Evolutionary conservation across 176 grass and related monocot species (phyloP).

Genomic region (Cenchrus purpureus): DNA sequence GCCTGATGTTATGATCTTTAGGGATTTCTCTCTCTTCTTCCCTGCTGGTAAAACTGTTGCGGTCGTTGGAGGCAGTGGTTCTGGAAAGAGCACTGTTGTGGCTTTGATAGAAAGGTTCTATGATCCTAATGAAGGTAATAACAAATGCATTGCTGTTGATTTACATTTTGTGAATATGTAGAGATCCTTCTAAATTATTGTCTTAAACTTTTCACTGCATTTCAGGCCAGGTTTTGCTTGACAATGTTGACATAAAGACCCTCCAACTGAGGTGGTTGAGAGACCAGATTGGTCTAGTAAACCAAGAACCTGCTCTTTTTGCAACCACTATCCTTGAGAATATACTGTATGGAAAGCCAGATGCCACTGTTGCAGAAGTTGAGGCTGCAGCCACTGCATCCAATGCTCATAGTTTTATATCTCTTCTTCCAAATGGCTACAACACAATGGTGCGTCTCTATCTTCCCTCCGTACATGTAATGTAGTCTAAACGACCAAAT

Average conservation of each 20-base stretch:
- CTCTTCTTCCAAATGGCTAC: slow-evolving; percentile 89
- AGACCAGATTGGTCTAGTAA: slow-evolving; percentile 97
- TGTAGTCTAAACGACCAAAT: not conserved
- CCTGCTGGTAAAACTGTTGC: slow-evolving; percentile 92
- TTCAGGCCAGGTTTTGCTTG: slow-evolving; percentile 90
- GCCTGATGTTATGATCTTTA: slow-evolving; percentile 93
- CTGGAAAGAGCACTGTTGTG: slow-evolving; percentile 96
- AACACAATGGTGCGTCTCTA: slow-evolving; percentile 67
- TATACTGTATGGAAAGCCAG: slow-evolving; percentile 92
- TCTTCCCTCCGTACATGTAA: not conserved
- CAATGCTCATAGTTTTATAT: slow-evolving; percentile 96
- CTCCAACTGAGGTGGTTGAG: slow-evolving; percentile 87
- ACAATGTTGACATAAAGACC: slow-evolving; percentile 97
- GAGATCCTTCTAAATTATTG: not conserved
- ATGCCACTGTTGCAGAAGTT: slow-evolving; percentile 88
- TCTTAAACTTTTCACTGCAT: slow-evolving; percentile 20
- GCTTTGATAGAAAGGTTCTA: slow-evolving; percentile 99
- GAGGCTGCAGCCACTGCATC: slow-evolving; percentile 87
- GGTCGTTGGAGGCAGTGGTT: slow-evolving; percentile 97
- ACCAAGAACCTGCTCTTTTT: slow-evolving; percentile 99
- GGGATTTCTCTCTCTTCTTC: slow-evolving; percentile 97
- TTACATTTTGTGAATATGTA: not conserved
- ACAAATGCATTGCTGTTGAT: not conserved
- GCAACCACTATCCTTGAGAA: slow-evolving; percentile 95
- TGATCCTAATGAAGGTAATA: slow-evolving; percentile 99